Evolutionary conservation across 768 basidiomycete species (phyloP), one percentile per base, ranked within the genome.

Genomic region (Gyrodon lividus): DNA sequence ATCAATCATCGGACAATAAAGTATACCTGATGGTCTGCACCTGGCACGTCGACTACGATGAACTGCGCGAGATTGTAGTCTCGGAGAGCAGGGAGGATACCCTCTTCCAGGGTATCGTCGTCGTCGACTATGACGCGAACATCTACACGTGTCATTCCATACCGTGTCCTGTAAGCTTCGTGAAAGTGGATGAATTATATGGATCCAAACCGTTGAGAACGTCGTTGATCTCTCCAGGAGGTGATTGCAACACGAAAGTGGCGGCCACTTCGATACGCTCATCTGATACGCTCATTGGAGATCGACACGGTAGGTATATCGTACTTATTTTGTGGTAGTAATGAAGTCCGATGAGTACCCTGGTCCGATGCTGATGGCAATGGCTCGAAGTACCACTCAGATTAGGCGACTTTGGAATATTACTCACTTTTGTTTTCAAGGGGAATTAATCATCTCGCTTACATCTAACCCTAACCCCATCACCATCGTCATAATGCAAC

Each of bases 211-310:
- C 93, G 61, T 91, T 91, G 48, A 98, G 76, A 16, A 97, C 94
- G 72, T 98, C 95, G 69, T 96, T 97, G 58, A 98, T 93, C 74
- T 98, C 90, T 40, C 95, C 95, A 1, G 95, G 95, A 22, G 95
- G 95, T 1, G 92, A 85, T 66, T 97, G 95, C 0, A 91, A 77
- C 26, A 98, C 74, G 62, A 97, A 90, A 28, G 76, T 77, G 22
- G 89, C 84, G 20, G 88, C 94, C 7, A 80, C 78, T 62, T 82
- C 74, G 41, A 91, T 82, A 24, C 86, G 82, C 62, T 87, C 83
- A 46, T 74, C 70, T 45, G 75, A 6, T 49, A 57, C 66, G 56
- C 82, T 78, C 87, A 89, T 88, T 28, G 54, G 39, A 37, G 37
- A 39, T 45, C 22, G 39, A 35, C 17, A 20, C 10, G 37, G 24